phyloP scores from a whole-genome alignment of 1,284 basidiomycete species.

The Boletus albobrunnescens region DNA sequence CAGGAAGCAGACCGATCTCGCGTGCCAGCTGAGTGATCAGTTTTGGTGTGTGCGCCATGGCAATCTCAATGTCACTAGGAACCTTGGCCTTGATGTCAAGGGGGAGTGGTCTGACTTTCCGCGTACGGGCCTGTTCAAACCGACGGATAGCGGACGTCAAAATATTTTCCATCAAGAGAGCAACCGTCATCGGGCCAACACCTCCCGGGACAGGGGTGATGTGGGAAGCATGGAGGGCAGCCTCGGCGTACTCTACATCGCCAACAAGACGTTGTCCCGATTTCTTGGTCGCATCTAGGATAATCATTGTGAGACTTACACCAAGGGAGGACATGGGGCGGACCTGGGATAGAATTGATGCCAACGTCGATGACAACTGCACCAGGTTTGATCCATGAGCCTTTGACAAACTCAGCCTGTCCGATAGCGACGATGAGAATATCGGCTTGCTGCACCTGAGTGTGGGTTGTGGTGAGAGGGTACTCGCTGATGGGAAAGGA shows the following conservation, averaged over 20 bases:
- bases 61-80: conserved; percentile 94
- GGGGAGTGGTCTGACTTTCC: conserved; percentile 75
- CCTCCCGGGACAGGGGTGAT: conserved; percentile 99
- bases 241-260: conserved; percentile 87
- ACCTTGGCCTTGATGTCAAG: conserved; percentile 82
- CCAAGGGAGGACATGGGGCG: neutral
- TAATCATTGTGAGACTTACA: neutral
- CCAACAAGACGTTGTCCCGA: conserved; percentile 95
- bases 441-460: conserved; percentile 80
- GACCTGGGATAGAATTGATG: conserved; percentile 92
- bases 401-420: conserved; percentile 85
- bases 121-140: conserved; percentile 63
- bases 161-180: conserved; percentile 97
- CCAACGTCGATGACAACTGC: conserved; percentile 95
- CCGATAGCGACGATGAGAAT: conserved; percentile 94
- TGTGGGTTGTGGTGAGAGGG: conserved; percentile 6
- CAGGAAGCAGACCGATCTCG: conserved; percentile 84
- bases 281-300: conserved; percentile 82
- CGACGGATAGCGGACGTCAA: conserved; percentile 79
- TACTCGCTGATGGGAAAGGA: conserved; percentile 6
- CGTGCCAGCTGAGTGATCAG: conserved; percentile 78
- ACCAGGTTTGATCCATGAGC: conserved; percentile 94
- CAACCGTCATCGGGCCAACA: conserved; percentile 99
- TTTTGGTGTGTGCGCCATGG: conserved; percentile 93
- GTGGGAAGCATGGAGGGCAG: conserved; percentile 72